Conservation (phyloP, 2,329 filamentous ascomycete genomes). For the Samsoniella hepiali region DNA sequence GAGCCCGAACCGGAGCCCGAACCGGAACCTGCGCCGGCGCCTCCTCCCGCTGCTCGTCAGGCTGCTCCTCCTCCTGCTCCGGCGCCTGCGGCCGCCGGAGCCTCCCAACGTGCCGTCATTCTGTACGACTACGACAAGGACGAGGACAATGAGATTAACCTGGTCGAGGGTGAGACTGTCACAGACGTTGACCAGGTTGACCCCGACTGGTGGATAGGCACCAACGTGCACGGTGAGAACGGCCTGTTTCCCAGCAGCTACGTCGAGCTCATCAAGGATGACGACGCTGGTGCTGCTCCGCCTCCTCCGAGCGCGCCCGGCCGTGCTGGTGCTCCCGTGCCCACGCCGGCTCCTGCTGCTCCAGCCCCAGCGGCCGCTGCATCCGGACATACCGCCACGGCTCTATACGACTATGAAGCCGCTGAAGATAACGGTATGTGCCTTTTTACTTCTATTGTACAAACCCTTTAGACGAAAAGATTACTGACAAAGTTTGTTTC, state of each 20-base stretch:
- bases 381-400: constrained; percentile 68
- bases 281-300: constrained; percentile 38
- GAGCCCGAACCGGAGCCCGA: constrained; percentile 9
- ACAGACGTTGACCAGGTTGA: constrained; percentile 96
- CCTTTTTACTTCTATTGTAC: not conserved
- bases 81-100: constrained; percentile 18
- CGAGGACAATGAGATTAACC: constrained; percentile 93
- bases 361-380: constrained; percentile 33
- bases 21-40: constrained; percentile 2
- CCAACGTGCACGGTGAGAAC: constrained; percentile 76
- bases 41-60: constrained; percentile 1
- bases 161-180: constrained; percentile 83
- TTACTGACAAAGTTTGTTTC: constrained; percentile 34
- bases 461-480: not conserved
- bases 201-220: constrained; percentile 98
- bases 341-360: constrained; percentile 38
- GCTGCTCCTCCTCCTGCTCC: constrained; percentile 15
- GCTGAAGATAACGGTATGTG: constrained; percentile 81
- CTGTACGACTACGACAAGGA: constrained; percentile 97
- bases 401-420: constrained; percentile 93
- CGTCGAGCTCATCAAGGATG: constrained; percentile 75
- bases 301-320: constrained; percentile 35
- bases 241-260: constrained; percentile 98
- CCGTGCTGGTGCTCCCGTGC: constrained; percentile 34
- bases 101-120: constrained; percentile 65